Conservation (phyloP, 371 early-diverging fungal species). For the Rhizopus delemar region DNA sequence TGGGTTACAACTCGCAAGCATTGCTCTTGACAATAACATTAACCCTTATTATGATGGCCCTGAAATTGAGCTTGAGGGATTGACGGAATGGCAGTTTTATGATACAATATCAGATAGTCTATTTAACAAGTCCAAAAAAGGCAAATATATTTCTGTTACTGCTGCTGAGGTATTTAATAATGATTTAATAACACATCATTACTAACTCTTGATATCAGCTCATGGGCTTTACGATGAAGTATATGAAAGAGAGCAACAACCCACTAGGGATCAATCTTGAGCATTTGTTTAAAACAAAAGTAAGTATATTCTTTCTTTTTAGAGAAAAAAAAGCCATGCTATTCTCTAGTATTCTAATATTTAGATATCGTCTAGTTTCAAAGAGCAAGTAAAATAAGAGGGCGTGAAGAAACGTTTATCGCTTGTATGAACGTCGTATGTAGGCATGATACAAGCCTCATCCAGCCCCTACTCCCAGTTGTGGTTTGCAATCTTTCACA, state of each 20-base stretch:
- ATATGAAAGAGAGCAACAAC: slow-evolving; percentile 30
- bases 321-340: no score
- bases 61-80: slow-evolving; percentile 39
- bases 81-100: slow-evolving; percentile 50
- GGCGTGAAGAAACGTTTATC: slow-evolving; percentile 27
- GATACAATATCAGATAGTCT: slow-evolving; percentile 44
- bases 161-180: slow-evolving; percentile 54
- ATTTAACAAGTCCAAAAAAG: slow-evolving; percentile 23
- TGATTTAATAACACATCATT: no score
- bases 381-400: slow-evolving; percentile 11
- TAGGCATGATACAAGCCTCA: slow-evolving; percentile 42
- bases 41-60: slow-evolving; percentile 48
- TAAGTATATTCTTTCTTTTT: neutral
- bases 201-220: slow-evolving; percentile 21
- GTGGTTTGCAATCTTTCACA: slow-evolving; percentile 43
- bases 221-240: slow-evolving; percentile 38
- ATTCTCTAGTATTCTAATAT: slow-evolving; percentile 24
- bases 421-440: slow-evolving; percentile 47
- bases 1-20: slow-evolving; percentile 57
- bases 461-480: slow-evolving; percentile 32
- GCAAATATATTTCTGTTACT: slow-evolving; percentile 38
- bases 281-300: neutral
- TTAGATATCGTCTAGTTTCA: slow-evolving; percentile 34
- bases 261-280: slow-evolving; percentile 1
- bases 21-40: slow-evolving; percentile 52